Evolutionary conservation across 129 eudicot genomes (phyloP).

Genomic region (Flaveria ramosissima): DNA sequence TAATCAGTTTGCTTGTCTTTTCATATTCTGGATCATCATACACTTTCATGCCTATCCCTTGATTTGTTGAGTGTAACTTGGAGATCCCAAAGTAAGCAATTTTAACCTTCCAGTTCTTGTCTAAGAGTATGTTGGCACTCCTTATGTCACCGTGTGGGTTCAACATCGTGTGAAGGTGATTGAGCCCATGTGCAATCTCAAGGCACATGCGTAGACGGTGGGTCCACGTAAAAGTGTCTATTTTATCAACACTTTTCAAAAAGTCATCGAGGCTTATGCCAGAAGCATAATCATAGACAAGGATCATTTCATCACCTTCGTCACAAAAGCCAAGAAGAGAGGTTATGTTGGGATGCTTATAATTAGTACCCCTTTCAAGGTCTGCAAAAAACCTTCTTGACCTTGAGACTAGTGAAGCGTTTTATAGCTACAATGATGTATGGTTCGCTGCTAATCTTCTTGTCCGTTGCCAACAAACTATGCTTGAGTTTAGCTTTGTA

Average conservation of each 20-base stretch:
- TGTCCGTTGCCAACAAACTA: not conserved
- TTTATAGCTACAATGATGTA: not conserved
- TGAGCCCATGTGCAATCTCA: conserved; percentile 12
- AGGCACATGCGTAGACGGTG: conserved; percentile 9
- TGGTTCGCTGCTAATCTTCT: not conserved
- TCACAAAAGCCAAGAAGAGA: conserved; percentile 12
- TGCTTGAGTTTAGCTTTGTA: conserved; percentile 15
- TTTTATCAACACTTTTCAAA: not conserved
- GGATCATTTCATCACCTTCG: conserved; percentile 9
- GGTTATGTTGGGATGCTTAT: conserved; percentile 15
- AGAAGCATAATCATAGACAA: conserved; percentile 15
- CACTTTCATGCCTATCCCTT: not conserved
- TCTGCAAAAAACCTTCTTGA: not conserved
- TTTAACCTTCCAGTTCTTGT: not conserved
- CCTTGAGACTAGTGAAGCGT: not conserved
- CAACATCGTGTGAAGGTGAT: conserved; percentile 10
- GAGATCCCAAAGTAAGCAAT: conserved; percentile 17
- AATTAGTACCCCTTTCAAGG: conserved; percentile 1
- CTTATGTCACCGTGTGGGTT: not conserved
- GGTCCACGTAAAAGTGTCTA: conserved; percentile 7
- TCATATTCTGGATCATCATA: not conserved
- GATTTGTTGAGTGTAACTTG: not conserved
- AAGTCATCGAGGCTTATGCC: not conserved
- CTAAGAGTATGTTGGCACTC: conserved; percentile 4
- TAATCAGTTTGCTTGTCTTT: not conserved